These are phyloP conservation scores for Croton laevigatus DNA, from an alignment of 441 rosid genomes.

Conservation along the genomic window DNA sequence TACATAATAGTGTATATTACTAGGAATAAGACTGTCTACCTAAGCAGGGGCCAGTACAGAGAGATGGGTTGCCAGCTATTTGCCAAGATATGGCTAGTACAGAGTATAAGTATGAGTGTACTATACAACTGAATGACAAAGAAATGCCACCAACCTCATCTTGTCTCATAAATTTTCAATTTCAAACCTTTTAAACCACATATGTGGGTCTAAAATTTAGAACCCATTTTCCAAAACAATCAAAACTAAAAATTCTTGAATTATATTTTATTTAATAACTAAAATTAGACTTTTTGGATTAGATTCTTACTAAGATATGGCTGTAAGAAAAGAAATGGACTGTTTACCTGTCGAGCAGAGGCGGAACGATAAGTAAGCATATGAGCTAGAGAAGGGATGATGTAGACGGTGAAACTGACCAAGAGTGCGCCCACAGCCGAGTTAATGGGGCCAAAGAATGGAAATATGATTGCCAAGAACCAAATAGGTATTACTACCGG, in stretches of 20 bases:
- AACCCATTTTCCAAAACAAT: constrained; percentile 11
- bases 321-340: constrained; percentile 16
- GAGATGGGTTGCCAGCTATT: constrained; percentile 21
- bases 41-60: neutral
- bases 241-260: neutral
- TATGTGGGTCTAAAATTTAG: constrained; percentile 17
- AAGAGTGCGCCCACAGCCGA: constrained; percentile 95
- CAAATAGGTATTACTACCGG: constrained; percentile 95
- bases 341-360: constrained; percentile 75
- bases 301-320: constrained; percentile 5
- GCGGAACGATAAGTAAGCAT: constrained; percentile 90
- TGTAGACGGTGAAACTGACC: constrained; percentile 95
- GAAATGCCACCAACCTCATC: constrained; percentile 36
- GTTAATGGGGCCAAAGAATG: constrained; percentile 92
- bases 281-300: neutral
- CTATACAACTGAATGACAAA: constrained; percentile 23
- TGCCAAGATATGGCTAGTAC: constrained; percentile 9
- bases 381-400: constrained; percentile 89
- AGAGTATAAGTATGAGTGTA: constrained; percentile 13
- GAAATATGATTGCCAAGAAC: constrained; percentile 93
- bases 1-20: neutral
- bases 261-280: neutral
- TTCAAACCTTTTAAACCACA: constrained; percentile 14
- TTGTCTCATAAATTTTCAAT: constrained; percentile 24
- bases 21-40: constrained; percentile 4